These are phyloP conservation scores for Cystobasidium pallidum DNA, from an alignment of 1,284 basidiomycete species.

Conservation along the genomic window DNA sequence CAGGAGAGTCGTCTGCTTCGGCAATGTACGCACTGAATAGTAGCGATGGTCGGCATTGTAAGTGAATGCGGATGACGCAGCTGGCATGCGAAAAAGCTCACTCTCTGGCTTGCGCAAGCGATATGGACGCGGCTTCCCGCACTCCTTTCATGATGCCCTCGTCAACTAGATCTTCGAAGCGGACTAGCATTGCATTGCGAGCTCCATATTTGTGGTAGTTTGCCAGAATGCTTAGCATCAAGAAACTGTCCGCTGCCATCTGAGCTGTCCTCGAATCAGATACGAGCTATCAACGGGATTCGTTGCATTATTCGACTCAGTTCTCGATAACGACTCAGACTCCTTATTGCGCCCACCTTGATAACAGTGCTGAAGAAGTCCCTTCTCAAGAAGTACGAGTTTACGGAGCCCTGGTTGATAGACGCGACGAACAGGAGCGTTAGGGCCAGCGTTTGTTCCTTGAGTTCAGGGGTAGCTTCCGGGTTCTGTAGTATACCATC, in stretches of 20 bases:
- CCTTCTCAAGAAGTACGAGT: slow-evolving; percentile 54
- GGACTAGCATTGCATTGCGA: slow-evolving; percentile 52
- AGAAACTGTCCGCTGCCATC: slow-evolving; percentile 45
- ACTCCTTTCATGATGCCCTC: slow-evolving; percentile 51
- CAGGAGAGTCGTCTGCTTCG: slow-evolving; percentile 50
- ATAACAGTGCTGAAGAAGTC: slow-evolving; percentile 53
- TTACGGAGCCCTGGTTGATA: slow-evolving; percentile 51
- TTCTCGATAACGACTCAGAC: no score
- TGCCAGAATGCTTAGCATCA: slow-evolving; percentile 52
- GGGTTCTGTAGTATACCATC: slow-evolving; percentile 50
- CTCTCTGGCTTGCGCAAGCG: slow-evolving; percentile 35
- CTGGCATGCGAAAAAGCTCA: neutral
- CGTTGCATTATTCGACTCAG: no score
- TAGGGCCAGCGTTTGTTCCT: slow-evolving; percentile 51
- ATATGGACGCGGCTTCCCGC: slow-evolving; percentile 13
- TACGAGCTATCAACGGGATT: slow-evolving; percentile 43
- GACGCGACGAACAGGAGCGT: slow-evolving; percentile 50
- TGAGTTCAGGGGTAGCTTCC: slow-evolving; percentile 45
- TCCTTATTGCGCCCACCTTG: no score
- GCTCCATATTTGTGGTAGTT: slow-evolving; percentile 52
- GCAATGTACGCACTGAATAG: slow-evolving; percentile 44
- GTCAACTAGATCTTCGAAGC: slow-evolving; percentile 55
- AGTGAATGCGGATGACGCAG: no score
- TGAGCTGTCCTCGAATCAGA: slow-evolving; percentile 44
- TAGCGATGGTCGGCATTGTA: neutral